Conservation (phyloP, 768 basidiomycete species). For the Boletus sensibilis region DNA sequence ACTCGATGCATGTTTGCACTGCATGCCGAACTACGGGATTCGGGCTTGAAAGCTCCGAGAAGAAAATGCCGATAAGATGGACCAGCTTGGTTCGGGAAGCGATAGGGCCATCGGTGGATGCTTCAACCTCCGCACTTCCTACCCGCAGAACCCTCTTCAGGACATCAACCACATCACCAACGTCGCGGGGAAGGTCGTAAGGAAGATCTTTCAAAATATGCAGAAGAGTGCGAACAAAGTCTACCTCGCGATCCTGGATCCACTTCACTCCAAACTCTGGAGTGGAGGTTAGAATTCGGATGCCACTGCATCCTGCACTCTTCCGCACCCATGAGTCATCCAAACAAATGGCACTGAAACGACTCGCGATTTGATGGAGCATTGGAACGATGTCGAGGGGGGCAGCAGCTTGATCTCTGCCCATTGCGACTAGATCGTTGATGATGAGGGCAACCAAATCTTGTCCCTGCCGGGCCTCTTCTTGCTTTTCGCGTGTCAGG, state of each 20-base stretch:
- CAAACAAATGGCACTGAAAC: conserved; percentile 83
- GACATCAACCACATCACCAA: conserved; percentile 76
- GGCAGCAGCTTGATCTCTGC: conserved; percentile 43
- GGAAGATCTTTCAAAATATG: conserved; percentile 95
- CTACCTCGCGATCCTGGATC: conserved; percentile 84
- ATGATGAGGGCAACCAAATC: conserved; percentile 62
- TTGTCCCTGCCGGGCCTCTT: conserved; percentile 60
- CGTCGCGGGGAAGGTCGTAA: conserved; percentile 78
- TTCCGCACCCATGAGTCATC: conserved; percentile 91
- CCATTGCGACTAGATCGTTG: conserved; percentile 61
- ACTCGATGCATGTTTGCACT: conserved; percentile 74
- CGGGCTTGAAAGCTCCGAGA: conserved; percentile 84
- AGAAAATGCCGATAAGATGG: conserved; percentile 78
- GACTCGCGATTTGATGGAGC: conserved; percentile 77
- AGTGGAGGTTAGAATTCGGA: conserved; percentile 73
- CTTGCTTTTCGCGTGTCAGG: conserved; percentile 61
- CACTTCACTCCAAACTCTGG: conserved; percentile 72
- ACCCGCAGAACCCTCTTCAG: conserved; percentile 65
- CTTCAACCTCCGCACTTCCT: conserved; percentile 51
- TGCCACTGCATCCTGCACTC: conserved; percentile 84
- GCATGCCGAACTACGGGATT: conserved; percentile 83
- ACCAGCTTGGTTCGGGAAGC: conserved; percentile 54
- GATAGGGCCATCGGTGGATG: conserved; percentile 42
- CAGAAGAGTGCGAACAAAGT: conserved; percentile 85
- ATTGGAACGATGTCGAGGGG: conserved; percentile 61